These are phyloP conservation scores for Thamnidium elegans DNA, from an alignment of 192 early-diverging fungal species.

Conservation along the genomic window DNA sequence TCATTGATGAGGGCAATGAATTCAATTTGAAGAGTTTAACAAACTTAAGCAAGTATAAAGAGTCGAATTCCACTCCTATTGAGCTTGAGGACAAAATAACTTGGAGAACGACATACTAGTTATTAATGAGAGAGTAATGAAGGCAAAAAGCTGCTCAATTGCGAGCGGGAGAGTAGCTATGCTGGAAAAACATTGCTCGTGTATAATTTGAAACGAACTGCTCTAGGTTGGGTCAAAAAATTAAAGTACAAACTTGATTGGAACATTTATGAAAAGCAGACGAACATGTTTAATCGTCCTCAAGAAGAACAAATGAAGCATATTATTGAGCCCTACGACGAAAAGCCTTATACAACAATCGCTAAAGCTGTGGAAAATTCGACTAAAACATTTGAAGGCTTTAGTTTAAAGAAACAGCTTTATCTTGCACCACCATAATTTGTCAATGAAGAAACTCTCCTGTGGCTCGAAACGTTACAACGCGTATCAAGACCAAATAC, in stretches of 20 bases:
- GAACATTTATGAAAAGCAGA: not conserved
- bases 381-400: too few species aligned
- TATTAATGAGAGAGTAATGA: not conserved
- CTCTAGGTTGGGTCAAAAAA: not conserved
- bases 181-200: not conserved
- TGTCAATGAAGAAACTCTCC: not conserved
- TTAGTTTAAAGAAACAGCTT: too few species aligned
- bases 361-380: too few species aligned
- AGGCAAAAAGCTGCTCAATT: not conserved
- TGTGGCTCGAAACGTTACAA: not conserved
- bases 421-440: too few species aligned
- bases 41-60: not conserved
- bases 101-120: not conserved
- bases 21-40: not conserved
- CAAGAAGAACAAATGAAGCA: slow-evolving; percentile 2
- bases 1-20: not conserved
- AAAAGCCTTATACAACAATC: not conserved
- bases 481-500: not conserved
- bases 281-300: not conserved
- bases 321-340: too few species aligned
- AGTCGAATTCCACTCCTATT: not conserved
- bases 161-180: not conserved
- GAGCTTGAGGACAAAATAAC: not conserved
- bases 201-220: not conserved
- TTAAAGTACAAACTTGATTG: not conserved